Conservation (phyloP, 192 early-diverging fungal genomes). For the Coemansia sp. region DNA sequence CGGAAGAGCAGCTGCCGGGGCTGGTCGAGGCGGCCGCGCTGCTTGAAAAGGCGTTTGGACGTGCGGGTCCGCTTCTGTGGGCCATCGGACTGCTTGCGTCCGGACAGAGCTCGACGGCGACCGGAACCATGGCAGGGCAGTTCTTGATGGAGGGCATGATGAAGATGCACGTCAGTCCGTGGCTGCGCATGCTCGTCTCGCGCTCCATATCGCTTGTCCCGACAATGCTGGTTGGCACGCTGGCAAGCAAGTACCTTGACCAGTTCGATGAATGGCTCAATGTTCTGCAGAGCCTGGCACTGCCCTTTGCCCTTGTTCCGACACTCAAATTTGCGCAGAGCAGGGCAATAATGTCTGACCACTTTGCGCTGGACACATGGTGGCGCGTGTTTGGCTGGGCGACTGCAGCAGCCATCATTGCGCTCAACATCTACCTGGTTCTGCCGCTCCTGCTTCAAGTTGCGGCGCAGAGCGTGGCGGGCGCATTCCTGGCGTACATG, state of each 20-base stretch:
- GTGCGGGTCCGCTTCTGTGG: slow-evolving; percentile 67
- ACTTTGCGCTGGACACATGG: slow-evolving; percentile 33
- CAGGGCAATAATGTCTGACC: slow-evolving; percentile 50
- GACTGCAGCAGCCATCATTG: slow-evolving; percentile 55
- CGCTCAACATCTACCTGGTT: slow-evolving; percentile 59
- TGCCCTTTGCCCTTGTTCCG: slow-evolving; percentile 66
- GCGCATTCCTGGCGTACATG: slow-evolving; percentile 16
- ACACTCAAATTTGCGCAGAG: slow-evolving; percentile 63
- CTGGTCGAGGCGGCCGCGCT: slow-evolving; percentile 64
- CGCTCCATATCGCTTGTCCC: slow-evolving; percentile 65
- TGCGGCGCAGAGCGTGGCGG: slow-evolving; percentile 16
- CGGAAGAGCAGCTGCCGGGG: slow-evolving; percentile 55
- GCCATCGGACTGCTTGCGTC: slow-evolving; percentile 78
- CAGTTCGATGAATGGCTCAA: slow-evolving; percentile 69
- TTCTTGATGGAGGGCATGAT: slow-evolving; percentile 88
- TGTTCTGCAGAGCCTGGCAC: slow-evolving; percentile 66
- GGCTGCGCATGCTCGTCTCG: slow-evolving; percentile 64
- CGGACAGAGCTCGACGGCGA: slow-evolving; percentile 84
- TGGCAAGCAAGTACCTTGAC: slow-evolving; percentile 61
- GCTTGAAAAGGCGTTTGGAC: slow-evolving; percentile 61
- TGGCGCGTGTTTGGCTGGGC: slow-evolving; percentile 51
- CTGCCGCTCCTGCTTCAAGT: slow-evolving; percentile 32
- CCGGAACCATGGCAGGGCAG: slow-evolving; percentile 89
- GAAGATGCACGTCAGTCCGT: slow-evolving; percentile 57
- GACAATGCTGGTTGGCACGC: slow-evolving; percentile 62